Conservation (phyloP, 768 basidiomycete genomes). For the Hericium erinaceus region DNA sequence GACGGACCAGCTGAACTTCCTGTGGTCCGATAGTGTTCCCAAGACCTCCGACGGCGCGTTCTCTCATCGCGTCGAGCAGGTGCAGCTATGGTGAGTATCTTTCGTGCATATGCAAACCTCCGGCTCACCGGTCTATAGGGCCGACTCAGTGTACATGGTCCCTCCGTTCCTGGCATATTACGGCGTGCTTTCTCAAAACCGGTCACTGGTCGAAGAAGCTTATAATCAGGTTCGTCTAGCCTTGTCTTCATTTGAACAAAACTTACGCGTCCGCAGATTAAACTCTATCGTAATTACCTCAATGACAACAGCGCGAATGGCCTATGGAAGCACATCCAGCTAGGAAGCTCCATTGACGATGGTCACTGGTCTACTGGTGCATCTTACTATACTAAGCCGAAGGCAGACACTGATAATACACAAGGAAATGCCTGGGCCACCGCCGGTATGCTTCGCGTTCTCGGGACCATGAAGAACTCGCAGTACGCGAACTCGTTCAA, state of each 20-base stretch:
- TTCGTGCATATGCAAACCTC: not conserved
- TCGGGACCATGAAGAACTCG: constrained; percentile 62
- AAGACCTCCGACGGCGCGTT: constrained; percentile 69
- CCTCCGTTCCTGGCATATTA: constrained; percentile 86
- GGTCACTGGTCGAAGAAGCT: constrained; percentile 49
- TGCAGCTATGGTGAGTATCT: constrained; percentile 59
- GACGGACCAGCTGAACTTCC: constrained; percentile 51
- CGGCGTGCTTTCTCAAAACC: constrained; percentile 51
- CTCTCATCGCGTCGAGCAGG: constrained; percentile 59
- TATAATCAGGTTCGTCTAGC: constrained; percentile 41
- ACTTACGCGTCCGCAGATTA: constrained; percentile 25
- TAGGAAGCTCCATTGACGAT: constrained; percentile 48
- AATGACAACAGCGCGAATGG: constrained; percentile 37
- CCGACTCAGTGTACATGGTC: constrained; percentile 78
- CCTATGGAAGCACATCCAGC: constrained; percentile 71
- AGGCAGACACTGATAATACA: not conserved
- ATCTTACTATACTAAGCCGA: constrained; percentile 3
- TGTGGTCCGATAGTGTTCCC: constrained; percentile 44
- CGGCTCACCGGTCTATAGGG: constrained; percentile 32
- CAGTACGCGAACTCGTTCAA: constrained; percentile 39
- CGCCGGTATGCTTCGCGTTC: constrained; percentile 77
- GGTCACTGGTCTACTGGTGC: constrained; percentile 79
- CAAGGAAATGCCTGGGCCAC: constrained; percentile 86
- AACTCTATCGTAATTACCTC: constrained; percentile 60
- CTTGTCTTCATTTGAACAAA: not conserved